phyloP scores from a whole-genome alignment of 2,329 filamentous ascomycete species.

The Pseudopyricularia cyperi region DNA sequence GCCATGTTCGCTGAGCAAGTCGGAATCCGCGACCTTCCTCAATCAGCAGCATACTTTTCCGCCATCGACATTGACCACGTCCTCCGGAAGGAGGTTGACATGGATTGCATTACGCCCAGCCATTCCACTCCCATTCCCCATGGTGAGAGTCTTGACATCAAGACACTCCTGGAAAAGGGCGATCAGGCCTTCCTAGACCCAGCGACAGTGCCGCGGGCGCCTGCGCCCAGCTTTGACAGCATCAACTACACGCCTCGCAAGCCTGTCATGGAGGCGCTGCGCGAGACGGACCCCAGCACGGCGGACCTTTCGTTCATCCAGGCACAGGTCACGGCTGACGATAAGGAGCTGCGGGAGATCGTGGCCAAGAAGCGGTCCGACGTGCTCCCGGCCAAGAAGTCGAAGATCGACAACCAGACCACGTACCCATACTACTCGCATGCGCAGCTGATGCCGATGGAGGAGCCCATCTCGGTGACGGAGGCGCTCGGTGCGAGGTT shows the following conservation, averaged over 20 bases:
- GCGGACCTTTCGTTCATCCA: conserved; percentile 53
- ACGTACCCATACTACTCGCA: conserved; percentile 23
- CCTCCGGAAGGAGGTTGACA: conserved; percentile 93
- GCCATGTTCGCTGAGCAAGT: conserved; percentile 97
- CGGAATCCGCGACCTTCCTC: conserved; percentile 87
- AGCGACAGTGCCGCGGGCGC: conserved; percentile 35
- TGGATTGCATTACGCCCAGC: conserved; percentile 90
- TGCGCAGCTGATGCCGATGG: conserved; percentile 23
- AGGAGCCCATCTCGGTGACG: conserved; percentile 20
- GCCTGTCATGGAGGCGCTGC: conserved; percentile 67
- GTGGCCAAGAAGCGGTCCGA: conserved; percentile 42
- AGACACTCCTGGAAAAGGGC: conserved; percentile 62
- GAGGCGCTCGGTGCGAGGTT: conserved; percentile 17
- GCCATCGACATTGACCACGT: conserved; percentile 93
- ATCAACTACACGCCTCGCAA: conserved; percentile 58
- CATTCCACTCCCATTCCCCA: conserved; percentile 65
- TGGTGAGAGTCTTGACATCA: conserved; percentile 80
- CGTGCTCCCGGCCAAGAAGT: conserved; percentile 4
- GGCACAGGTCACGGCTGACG: conserved; percentile 69
- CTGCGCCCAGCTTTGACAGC: conserved; percentile 43
- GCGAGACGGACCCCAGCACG: conserved; percentile 27
- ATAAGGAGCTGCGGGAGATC: conserved; percentile 62
- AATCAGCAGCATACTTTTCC: conserved; percentile 89
- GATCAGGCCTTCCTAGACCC: conserved; percentile 56
- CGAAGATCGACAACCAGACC: conserved; percentile 8